Percentiles rank a stretch among this genome's conserved stretches.
phyloP scores from a whole-genome alignment of 768 basidiomycete species.

The Leccinum aurantiacum region DNA sequence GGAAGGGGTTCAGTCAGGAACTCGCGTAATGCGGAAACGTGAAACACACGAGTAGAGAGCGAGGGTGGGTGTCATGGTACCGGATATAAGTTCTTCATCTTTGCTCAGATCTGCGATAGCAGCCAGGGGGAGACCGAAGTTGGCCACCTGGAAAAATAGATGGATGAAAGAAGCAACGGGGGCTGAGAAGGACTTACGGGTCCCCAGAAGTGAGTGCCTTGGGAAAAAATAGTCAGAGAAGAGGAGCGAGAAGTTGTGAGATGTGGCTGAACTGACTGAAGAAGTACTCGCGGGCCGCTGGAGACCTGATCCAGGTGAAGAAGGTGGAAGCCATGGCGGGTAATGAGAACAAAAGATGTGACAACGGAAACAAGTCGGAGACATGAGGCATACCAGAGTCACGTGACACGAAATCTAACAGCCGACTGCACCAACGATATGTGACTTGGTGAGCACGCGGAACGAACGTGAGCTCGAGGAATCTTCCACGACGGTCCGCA shows the following conservation, averaged over 20 bases:
- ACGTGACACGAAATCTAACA: constrained; percentile 7
- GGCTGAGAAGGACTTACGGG: constrained; percentile 59
- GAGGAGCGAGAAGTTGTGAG: constrained; percentile 2
- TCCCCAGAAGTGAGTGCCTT: constrained; percentile 98
- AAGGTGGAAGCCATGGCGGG: constrained; percentile 77
- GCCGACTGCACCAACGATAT: background rate
- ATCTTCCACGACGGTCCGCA: background rate
- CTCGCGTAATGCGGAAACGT: constrained; percentile 8
- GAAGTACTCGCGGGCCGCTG: constrained; percentile 91
- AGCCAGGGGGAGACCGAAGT: constrained; percentile 97
- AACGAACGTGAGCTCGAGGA: background rate
- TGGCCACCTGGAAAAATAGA: constrained; percentile 69
- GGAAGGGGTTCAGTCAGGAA: constrained; percentile 8
- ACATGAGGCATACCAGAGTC: constrained; percentile 2
- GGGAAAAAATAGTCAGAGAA: constrained; percentile 18
- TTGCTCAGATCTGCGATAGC: constrained; percentile 88
- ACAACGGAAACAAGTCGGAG: background rate
- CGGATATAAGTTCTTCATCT: constrained; percentile 96
- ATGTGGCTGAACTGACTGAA: constrained; percentile 65
- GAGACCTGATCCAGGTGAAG: constrained; percentile 86
- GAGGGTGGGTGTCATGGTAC: constrained; percentile 93
- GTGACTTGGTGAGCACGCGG: background rate
- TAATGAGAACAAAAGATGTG: background rate
- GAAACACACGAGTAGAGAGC: constrained; percentile 85
- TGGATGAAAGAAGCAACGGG: constrained; percentile 4